A percentile compares a stretch with the other conserved stretches of the same genome.
Conservation (phyloP, 257 asterid genomes). For the Plantago elongata region DNA sequence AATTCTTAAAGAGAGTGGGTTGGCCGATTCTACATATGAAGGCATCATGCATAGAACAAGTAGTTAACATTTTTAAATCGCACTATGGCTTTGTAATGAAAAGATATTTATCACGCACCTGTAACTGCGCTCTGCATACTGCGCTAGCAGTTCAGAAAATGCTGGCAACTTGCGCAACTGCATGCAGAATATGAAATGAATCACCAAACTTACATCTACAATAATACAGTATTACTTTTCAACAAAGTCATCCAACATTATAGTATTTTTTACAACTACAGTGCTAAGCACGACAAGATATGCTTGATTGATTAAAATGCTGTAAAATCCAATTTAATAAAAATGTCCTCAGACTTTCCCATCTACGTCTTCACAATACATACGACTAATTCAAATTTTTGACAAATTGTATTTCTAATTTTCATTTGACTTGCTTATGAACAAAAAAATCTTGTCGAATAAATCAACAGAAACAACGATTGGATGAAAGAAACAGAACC, state of each 20-base stretch:
- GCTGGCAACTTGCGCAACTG: slow-evolving; percentile 77
- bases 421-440: slow-evolving; percentile 10
- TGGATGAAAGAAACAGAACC: slow-evolving; percentile 36
- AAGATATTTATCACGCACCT: slow-evolving; percentile 41
- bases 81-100: neutral
- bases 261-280: neutral
- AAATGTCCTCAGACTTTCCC: too few relatives aligned
- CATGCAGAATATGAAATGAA: slow-evolving; percentile 20
- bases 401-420: neutral
- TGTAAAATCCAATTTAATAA: neutral
- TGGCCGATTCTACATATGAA: neutral
- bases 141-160: slow-evolving; percentile 57
- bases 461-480: slow-evolving; percentile 11
- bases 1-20: too few relatives aligned
- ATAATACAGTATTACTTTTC: slow-evolving; percentile 7
- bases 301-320: neutral
- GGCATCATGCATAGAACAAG: slow-evolving; percentile 2
- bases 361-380: too few relatives aligned
- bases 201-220: slow-evolving; percentile 15
- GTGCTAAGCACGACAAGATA: slow-evolving; percentile 2
- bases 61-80: neutral
- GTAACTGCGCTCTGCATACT: slow-evolving; percentile 69
- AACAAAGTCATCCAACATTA: neutral
- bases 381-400: too few relatives aligned
- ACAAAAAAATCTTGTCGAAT: neutral